Conservation (phyloP, 2,329 filamentous ascomycete genomes). For the Coniochaeta prunicola region DNA sequence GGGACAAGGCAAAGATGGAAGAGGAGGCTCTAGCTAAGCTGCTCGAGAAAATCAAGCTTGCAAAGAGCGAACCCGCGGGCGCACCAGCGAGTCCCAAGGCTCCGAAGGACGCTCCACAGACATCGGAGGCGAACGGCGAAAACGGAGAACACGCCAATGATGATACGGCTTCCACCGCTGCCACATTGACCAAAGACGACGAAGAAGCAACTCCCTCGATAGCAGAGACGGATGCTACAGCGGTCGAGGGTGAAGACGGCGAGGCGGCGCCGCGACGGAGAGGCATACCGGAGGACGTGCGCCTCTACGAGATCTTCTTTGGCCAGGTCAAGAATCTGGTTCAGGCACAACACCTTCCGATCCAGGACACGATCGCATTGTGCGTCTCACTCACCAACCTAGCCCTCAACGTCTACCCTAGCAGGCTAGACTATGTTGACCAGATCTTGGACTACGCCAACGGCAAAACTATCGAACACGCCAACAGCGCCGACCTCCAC, state of each 20-base stretch:
- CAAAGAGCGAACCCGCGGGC: constrained; percentile 43
- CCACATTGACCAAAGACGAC: constrained; percentile 22
- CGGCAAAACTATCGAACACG: constrained; percentile 78
- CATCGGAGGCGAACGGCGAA: constrained; percentile 19
- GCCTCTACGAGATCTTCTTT: constrained; percentile 96
- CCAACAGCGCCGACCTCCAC: constrained; percentile 93
- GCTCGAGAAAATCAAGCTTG: constrained; percentile 69
- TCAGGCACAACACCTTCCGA: constrained; percentile 80
- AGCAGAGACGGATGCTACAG: constrained; percentile 39
- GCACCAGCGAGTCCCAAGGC: background rate
- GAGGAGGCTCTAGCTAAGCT: constrained; percentile 75
- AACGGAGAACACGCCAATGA: constrained; percentile 26
- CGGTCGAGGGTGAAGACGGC: constrained; percentile 36
- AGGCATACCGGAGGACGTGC: constrained; percentile 68
- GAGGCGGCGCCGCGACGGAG: constrained; percentile 23
- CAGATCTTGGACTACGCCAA: constrained; percentile 87
- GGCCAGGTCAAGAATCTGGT: constrained; percentile 91
- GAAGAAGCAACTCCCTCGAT: constrained; percentile 30
- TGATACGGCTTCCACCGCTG: constrained; percentile 25
- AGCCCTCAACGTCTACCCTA: constrained; percentile 91
- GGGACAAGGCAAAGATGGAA: constrained; percentile 70
- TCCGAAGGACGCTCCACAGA: constrained; percentile 12
- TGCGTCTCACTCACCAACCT: constrained; percentile 91
- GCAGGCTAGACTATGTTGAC: constrained; percentile 88
- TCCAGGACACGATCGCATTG: constrained; percentile 90